Base-by-base conservation (phyloP, 1,284 basidiomycete genomes). In the Leccinum olivaceoglutinosum region DNA sequence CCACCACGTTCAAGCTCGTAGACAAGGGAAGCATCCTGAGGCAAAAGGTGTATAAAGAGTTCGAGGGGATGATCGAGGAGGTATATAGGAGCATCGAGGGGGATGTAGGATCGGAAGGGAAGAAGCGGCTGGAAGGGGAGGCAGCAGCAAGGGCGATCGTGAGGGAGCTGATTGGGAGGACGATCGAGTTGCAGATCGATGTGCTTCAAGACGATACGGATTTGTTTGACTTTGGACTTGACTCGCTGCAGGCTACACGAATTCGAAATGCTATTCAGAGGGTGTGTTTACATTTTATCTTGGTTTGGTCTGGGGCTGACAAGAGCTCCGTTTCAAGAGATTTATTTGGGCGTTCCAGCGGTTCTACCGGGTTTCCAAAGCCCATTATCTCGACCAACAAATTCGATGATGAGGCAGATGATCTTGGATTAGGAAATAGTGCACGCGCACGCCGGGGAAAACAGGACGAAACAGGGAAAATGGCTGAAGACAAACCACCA, bases 41-140 rank as follows among this genome's bases (percentile, higher is more conserved):
- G 41, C 74, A 77, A 1, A 76, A 76, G 34, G 79, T 77, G 49
- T 86, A 86, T 68, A 77, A 77, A 58, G 78, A 80, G 61, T 86
- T 84, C 67, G 80, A 80, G 58, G 67, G 74, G 16, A 62, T 79
- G 62, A 87, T 86, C 65, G 73, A 83, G 12, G 39, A 7, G 6
- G 39, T 39, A 14, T 39, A 39, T 39, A 39, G 14, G 39, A 1
- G 6, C 39, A 39, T 39, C 39, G 39, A 39, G 5, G 39, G 39
- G 39, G 39, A 39, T 39, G 75, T 76, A 5, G 75, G 69, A 8
- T 77, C 75, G 4, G 70, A 67, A 25, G 75, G 71, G 46, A 83
- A 80, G 69, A 60, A 32, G 18, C 62, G 5, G 5, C 41, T 71
- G 7, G 49, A 44, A 5, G 49, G 53, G 0, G 69, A 67, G 29